Conservation (phyloP, 257 asterid species). For the Knoxia roxburghii region DNA sequence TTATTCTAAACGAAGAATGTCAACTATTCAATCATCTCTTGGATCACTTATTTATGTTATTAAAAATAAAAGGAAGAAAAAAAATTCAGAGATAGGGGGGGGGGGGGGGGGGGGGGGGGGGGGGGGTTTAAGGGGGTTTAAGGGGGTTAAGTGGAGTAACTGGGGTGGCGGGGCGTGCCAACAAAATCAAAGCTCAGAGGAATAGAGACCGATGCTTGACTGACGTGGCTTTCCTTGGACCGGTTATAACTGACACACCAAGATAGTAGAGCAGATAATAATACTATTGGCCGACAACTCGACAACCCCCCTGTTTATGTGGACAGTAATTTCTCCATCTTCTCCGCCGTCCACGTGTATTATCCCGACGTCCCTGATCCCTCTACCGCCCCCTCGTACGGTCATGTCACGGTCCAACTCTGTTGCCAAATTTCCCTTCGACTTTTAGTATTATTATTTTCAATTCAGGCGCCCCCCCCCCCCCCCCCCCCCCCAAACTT, state of each 20-base stretch:
- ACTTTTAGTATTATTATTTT: not conserved
- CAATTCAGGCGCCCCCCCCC: too few relatives aligned
- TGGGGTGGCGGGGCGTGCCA: not conserved
- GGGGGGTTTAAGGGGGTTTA: too few relatives aligned
- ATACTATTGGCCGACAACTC: slow-evolving; percentile 42
- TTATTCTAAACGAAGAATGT: too few relatives aligned
- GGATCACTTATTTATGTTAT: too few relatives aligned
- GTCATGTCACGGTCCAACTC: slow-evolving; percentile 7
- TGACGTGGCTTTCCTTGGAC: slow-evolving; percentile 26
- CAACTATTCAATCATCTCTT: too few relatives aligned
- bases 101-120: too few relatives aligned
- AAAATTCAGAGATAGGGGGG: too few relatives aligned
- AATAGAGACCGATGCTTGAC: not conserved
- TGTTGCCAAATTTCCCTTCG: not conserved
- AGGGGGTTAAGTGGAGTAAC: too few relatives aligned
- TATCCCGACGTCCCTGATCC: slow-evolving; percentile 8
- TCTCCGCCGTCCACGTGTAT: slow-evolving; percentile 16
- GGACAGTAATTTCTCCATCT: slow-evolving; percentile 10
- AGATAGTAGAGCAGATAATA: slow-evolving; percentile 21
- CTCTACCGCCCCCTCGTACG: slow-evolving; percentile 15
- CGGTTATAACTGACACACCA: slow-evolving; percentile 28
- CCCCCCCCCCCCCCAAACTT: not conserved
- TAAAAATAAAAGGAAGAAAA: too few relatives aligned
- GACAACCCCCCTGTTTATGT: slow-evolving; percentile 31
- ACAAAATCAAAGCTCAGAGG: slow-evolving; percentile 1